Evolutionary conservation across 2,329 filamentous ascomycete species (phyloP), one percentile per base, ranked within the genome.

Genomic region (Penicillium sp.): DNA sequence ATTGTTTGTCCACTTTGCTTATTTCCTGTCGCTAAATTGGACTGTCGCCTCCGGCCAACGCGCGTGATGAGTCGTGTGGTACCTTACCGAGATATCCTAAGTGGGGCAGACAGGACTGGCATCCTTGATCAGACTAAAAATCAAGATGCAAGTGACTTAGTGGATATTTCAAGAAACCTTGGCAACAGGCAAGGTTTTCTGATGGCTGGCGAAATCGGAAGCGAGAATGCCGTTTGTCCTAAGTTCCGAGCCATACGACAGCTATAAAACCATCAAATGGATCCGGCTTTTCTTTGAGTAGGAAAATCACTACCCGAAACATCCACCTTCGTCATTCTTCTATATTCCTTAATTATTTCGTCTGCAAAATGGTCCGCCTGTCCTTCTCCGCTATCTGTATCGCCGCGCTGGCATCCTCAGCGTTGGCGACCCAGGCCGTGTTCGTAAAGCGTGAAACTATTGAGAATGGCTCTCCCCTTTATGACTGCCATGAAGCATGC

Each of bases 401-500:
- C n/a, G 29, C 46, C 25, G 37, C 49, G 29, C n/a, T 64, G 29
- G 26, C 53, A 5, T 46, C 46, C 16, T 54, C 57, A 11, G 25
- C 49, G 21, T 11, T 27, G 33, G 58, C 57, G 3, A 50, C 53
- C 14, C 33, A 58, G 33, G 25, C 45, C 49, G 50, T 50, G n/a
- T 33, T 62, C 47, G 26, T 45, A 5, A 50, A 50, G 21, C 54
- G 55, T 33, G 55, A 33, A 50, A 45, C 26, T n/a, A 52, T 52
- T 4, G 50, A 59, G 19, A 68, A 67, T 1, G 71, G 68, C 7
- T 70, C 66, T 25, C 67, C 69, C 4, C 58, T 67, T n/a, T 75
- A 75, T 51, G 64, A 75, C 3, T 75, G 72, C 29, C 72, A 75
- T 50, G 65, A 66, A 10, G 63, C 70, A 51, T 75, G 72, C 56